Conservation (phyloP, 768 basidiomycete species). For the Clitopilus hobsonii region DNA sequence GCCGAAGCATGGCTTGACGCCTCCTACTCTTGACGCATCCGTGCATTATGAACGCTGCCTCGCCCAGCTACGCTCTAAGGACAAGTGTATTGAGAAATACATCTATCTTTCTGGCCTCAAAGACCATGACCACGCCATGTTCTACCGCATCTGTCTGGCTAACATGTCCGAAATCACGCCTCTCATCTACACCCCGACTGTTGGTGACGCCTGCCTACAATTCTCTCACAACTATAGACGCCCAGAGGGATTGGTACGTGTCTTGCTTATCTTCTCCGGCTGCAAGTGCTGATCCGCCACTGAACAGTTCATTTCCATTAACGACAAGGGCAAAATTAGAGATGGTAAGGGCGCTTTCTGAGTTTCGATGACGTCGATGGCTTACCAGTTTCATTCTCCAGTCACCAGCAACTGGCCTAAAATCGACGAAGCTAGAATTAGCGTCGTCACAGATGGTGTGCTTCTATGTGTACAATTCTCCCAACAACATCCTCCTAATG, state of each 20-base stretch:
- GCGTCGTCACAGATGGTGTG: constrained; percentile 88
- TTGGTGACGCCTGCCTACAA: constrained; percentile 86
- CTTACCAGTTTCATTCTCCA: constrained; percentile 9
- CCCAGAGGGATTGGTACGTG: constrained; percentile 65
- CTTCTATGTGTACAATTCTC: constrained; percentile 3
- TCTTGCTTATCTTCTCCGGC: constrained; percentile 7
- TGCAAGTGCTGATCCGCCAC: not conserved
- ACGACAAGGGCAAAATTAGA: constrained; percentile 78
- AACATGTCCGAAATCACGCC: constrained; percentile 72
- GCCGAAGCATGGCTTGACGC: constrained; percentile 52
- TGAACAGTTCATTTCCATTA: constrained; percentile 67
- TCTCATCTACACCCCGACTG: constrained; percentile 89
- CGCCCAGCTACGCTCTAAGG: constrained; percentile 71
- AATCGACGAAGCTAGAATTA: constrained; percentile 74
- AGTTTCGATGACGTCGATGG: not conserved
- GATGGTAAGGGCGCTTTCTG: constrained; percentile 25
- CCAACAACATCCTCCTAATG: constrained; percentile 16
- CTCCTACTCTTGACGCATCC: constrained; percentile 48
- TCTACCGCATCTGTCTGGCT: constrained; percentile 71
- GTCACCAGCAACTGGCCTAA: constrained; percentile 73
- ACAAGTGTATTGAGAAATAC: constrained; percentile 75
- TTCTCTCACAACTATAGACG: constrained; percentile 75
- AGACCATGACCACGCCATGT: constrained; percentile 65
- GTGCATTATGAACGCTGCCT: constrained; percentile 58
- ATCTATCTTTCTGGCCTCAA: constrained; percentile 79